phyloP scores from a whole-genome alignment of 139 green algal species.

The Chlamydomonas sphaeroides region DNA sequence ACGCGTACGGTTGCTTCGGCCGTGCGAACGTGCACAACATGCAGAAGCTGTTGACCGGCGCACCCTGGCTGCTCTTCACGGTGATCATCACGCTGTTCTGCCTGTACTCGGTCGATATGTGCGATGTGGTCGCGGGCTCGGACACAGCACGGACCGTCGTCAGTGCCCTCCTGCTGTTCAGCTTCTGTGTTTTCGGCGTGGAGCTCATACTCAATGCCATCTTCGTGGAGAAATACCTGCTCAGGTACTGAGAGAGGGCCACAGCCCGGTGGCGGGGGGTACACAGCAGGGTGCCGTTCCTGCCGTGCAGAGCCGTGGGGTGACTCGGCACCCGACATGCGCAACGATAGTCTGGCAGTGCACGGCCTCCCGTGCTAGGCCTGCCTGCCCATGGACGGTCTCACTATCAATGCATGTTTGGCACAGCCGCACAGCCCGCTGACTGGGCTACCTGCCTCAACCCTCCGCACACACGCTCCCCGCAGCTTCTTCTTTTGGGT shows the following conservation, averaged over 20 bases:
- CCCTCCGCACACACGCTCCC: background rate
- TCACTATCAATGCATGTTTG: too few relatives aligned
- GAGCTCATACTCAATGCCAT: background rate
- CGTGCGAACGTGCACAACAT: background rate
- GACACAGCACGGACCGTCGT: background rate
- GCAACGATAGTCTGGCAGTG: too few relatives aligned
- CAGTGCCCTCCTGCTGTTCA: background rate
- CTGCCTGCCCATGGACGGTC: too few relatives aligned
- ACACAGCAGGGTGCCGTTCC: too few relatives aligned
- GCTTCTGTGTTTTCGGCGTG: slow-evolving; percentile 23
- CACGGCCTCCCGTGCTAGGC: too few relatives aligned
- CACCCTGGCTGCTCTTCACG: slow-evolving; percentile 13
- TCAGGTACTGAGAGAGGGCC: too few relatives aligned
- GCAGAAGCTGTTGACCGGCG: background rate
- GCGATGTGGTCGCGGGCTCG: background rate
- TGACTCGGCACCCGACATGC: too few relatives aligned
- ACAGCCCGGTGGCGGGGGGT: too few relatives aligned
- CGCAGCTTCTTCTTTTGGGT: slow-evolving; percentile 44
- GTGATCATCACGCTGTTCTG: slow-evolving; percentile 15
- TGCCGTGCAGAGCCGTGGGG: too few relatives aligned
- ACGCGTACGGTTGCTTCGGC: background rate
- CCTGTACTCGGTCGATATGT: slow-evolving; percentile 20
- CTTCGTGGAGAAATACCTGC: slow-evolving; percentile 23
- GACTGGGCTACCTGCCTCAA: too few relatives aligned
- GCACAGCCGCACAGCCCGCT: too few relatives aligned